Conservation (phyloP, 2,329 filamentous ascomycete genomes). For the Neofusicoccum kwambonambiense region DNA sequence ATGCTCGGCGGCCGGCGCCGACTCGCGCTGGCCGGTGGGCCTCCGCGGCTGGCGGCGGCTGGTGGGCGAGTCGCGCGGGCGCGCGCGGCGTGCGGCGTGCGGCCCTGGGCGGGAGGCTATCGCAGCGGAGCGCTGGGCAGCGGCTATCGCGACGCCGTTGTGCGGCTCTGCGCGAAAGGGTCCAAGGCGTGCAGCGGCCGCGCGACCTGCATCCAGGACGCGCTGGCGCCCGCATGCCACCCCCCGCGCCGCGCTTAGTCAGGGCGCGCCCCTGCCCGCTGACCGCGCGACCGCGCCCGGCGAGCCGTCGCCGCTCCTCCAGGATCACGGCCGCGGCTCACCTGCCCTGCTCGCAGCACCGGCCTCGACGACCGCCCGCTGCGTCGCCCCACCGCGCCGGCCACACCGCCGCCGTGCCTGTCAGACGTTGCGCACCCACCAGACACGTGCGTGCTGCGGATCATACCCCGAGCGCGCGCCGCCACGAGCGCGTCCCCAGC, state of each 20-base stretch:
- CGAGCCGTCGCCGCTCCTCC: background rate
- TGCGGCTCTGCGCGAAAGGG: constrained; percentile 16
- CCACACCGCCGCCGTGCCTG: constrained; percentile 13
- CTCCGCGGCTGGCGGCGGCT: background rate
- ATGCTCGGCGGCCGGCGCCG: background rate
- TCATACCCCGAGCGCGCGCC: constrained; percentile 17
- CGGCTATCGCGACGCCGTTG: background rate
- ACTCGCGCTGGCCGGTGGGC: background rate
- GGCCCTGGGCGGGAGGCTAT: background rate
- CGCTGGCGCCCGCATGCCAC: background rate
- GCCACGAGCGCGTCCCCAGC: constrained; percentile 11
- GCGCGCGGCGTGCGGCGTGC: background rate
- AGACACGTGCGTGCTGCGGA: constrained; percentile 17
- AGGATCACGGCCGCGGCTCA: constrained; percentile 13
- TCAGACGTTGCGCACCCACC: constrained; percentile 9
- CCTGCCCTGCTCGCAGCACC: background rate
- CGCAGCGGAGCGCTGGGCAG: background rate
- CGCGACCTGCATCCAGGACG: background rate
- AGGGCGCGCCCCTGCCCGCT: background rate
- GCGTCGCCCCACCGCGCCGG: constrained; percentile 10
- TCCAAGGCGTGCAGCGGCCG: constrained; percentile 16
- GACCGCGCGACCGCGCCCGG: background rate
- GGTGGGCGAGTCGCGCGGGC: background rate
- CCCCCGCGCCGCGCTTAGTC: background rate
- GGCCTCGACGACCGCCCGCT: background rate